These are phyloP conservation scores for Wickerhamiella kurtzmanii DNA, from an alignment of 805 yeast species.

Conservation along the genomic window DNA sequence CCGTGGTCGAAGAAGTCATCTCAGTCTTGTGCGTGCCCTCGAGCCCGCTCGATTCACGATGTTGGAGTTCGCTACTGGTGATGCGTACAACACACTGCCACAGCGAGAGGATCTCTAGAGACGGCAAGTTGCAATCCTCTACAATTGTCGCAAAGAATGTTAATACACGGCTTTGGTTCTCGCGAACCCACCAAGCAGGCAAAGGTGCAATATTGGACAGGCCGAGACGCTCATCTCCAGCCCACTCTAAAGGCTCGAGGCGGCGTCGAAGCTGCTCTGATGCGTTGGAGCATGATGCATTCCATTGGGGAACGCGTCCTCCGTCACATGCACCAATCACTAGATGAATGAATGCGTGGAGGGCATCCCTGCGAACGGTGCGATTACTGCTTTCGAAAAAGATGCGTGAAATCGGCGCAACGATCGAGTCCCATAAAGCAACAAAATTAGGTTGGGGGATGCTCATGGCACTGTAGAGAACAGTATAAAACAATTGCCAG, in stretches of 20 bases:
- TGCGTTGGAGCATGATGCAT: neutral
- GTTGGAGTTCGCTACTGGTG: neutral
- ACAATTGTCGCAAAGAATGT: neutral
- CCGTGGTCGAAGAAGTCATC: too few relatives aligned
- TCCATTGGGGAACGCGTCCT: neutral
- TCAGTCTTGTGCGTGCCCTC: too few relatives aligned
- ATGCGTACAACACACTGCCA: neutral
- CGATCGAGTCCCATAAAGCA: neutral
- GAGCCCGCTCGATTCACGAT: too few relatives aligned
- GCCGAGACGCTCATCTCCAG: neutral
- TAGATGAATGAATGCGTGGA: neutral
- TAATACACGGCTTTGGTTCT: neutral
- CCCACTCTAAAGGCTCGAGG: neutral
- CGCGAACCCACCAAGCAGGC: neutral
- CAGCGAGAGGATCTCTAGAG: neutral
- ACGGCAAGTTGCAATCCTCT: neutral
- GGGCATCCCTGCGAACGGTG: neutral
- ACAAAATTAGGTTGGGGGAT: neutral
- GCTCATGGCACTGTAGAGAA: conserved; percentile 1
- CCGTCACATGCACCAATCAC: neutral
- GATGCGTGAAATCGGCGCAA: conserved; percentile 1
- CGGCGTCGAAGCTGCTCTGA: neutral
- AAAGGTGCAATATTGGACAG: neutral
- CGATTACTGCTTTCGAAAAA: neutral
- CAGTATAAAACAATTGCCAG: neutral